Conservation (phyloP, 345 rosid genomes). For the Hirschfeldia incana region DNA sequence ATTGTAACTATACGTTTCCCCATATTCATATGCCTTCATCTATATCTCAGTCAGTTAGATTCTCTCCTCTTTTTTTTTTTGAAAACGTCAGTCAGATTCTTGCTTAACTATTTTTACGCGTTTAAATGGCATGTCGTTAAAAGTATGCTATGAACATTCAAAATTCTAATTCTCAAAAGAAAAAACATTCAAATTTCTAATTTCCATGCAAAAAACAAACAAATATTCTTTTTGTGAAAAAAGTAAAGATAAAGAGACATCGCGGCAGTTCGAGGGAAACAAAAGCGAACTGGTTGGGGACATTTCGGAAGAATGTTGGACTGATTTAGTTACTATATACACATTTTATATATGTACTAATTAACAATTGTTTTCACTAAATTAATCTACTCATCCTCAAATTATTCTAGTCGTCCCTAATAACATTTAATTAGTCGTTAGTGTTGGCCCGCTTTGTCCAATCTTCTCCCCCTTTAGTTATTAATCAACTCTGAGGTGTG, state of each 20-base stretch:
- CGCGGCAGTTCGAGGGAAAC: constrained; percentile 46
- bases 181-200: constrained; percentile 1
- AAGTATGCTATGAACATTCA: background rate
- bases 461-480: constrained; percentile 16
- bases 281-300: constrained; percentile 39
- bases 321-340: constrained; percentile 13
- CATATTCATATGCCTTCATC: background rate
- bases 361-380: background rate
- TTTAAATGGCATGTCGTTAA: background rate
- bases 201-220: constrained; percentile 27
- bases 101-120: background rate
- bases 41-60: background rate
- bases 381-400: constrained; percentile 10
- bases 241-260: constrained; percentile 22
- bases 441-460: constrained; percentile 28
- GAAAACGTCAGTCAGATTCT: too few relatives aligned
- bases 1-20: background rate
- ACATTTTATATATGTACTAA: background rate
- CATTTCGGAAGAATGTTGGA: constrained; percentile 40
- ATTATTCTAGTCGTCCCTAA: background rate
- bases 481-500: background rate
- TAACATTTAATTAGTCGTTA: background rate
- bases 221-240: background rate
- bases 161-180: background rate
- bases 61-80: background rate